Evolutionary conservation across 768 basidiomycete species (phyloP), one percentile per base, ranked within the genome.

Genomic region (Tylopilus cervinicoccineus): DNA sequence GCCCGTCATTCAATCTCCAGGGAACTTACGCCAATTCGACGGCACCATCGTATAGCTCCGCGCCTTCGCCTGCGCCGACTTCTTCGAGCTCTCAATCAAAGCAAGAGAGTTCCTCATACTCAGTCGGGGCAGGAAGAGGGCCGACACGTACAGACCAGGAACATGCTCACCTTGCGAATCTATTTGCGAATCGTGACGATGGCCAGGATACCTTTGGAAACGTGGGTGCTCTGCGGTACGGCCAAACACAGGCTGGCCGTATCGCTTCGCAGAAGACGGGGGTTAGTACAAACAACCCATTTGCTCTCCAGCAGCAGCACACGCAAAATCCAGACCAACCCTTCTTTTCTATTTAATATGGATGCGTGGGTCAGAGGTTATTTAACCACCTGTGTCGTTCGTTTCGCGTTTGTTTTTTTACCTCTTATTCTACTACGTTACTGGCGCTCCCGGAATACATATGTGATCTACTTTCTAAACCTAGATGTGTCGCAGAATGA

Each of bases 161-260:
- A 48, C 78, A 91, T 61, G 64, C 80, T 13, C 78, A 84, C 31
- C 78, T 99, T 45, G 93, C 94, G 3, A 73, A 67, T 45, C 68
- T 97, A 57, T 83, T 97, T 53, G 94, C 90, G 6, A 90, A 88
- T 60, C 76, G 86, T 43, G 94, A 96, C 48, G 93, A 90, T 57
- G 95, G 96, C 2, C 74, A 88, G 63, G 96, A 99, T 69, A 95
- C 95, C 45, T 98, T 97, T 62, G 95, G 95, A 43, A 99, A 98
- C 65, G 58, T 81, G 27, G 95, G 95, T 17, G 52, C 73, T 43
- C 64, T 95, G 53, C 79, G 93, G 75, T 88, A 81, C 51, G 83
- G 82, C 2, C 73, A 79, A 42, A 78, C 80, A 0, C 72, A 76
- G 29, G 81, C 78, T 16, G 80, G 81, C 9, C 68, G 72, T 7